Evolutionary conservation across 257 asterid genomes (phyloP).

Genomic region (Primulina huaijiensis): DNA sequence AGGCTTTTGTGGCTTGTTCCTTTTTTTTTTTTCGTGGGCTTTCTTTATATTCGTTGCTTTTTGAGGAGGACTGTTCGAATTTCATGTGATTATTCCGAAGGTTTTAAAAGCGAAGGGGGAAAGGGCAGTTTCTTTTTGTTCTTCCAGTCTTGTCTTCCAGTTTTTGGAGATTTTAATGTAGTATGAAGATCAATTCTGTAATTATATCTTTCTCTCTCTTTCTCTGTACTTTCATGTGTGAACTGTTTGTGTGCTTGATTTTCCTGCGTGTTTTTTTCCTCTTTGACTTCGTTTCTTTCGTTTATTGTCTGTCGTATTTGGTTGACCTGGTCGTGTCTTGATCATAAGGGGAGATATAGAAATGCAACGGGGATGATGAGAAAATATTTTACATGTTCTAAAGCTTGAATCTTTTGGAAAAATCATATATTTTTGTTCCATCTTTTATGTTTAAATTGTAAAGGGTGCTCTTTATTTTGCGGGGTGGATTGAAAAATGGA

Average conservation of each 20-base stretch:
- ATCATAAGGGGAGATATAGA: not conserved
- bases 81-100: slow-evolving; percentile 29
- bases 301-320: not conserved
- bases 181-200: slow-evolving; percentile 43
- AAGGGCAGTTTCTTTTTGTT: slow-evolving; percentile 15
- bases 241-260: not conserved
- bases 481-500: not conserved
- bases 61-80: slow-evolving; percentile 21
- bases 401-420: no score
- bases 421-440: no score
- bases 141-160: slow-evolving; percentile 10
- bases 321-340: not conserved
- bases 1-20: slow-evolving; percentile 33
- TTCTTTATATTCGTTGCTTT: slow-evolving; percentile 50
- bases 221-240: not conserved
- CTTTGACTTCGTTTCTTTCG: not conserved
- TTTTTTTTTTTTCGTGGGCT: slow-evolving; percentile 22
- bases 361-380: not conserved
- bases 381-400: no score
- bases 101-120: slow-evolving; percentile 12
- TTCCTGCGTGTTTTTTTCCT: not conserved
- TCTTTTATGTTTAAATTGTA: no score
- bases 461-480: not conserved
- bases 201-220: slow-evolving; percentile 20
- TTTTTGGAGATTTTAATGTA: slow-evolving; percentile 24